Evolutionary conservation across 2,329 filamentous ascomycete genomes (phyloP).

Genomic region (Stagonosporopsis rhizophila): DNA sequence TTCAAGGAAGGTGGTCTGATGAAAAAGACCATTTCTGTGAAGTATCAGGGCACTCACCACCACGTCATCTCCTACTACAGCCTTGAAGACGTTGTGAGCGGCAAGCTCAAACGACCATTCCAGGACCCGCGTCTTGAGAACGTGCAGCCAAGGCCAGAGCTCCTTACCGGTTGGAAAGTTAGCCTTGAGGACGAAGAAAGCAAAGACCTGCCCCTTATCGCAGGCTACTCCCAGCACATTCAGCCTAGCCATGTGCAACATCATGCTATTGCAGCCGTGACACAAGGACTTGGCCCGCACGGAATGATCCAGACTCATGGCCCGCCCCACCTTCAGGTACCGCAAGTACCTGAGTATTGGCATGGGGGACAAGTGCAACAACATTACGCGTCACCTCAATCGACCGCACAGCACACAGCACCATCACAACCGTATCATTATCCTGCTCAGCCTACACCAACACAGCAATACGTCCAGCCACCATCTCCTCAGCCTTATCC

Average conservation of each 20-base stretch:
- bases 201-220: conserved; percentile 42
- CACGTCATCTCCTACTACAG: conserved; percentile 91
- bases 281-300: conserved; percentile 33
- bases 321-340: conserved; percentile 38
- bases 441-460: conserved; percentile 28
- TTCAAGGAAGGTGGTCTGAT: conserved; percentile 84
- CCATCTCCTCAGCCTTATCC: conserved; percentile 38
- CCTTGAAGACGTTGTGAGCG: conserved; percentile 72
- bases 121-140: conserved; percentile 45
- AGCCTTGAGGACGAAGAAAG: conserved; percentile 48
- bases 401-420: conserved; percentile 26
- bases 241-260: conserved; percentile 41
- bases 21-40: conserved; percentile 92
- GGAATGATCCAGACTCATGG: conserved; percentile 36
- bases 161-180: conserved; percentile 48
- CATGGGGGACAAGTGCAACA: conserved; percentile 31
- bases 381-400: conserved; percentile 35
- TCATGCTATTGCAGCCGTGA: conserved; percentile 27
- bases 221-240: conserved; percentile 39
- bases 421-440: conserved; percentile 32
- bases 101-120: conserved; percentile 46
- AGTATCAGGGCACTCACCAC: conserved; percentile 75
- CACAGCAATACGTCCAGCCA: conserved; percentile 34
- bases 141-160: conserved; percentile 43
- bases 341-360: conserved; percentile 44